Base-by-base conservation (phyloP, 2,329 filamentous ascomycete species). In the Fusarium transvaalense region DNA sequence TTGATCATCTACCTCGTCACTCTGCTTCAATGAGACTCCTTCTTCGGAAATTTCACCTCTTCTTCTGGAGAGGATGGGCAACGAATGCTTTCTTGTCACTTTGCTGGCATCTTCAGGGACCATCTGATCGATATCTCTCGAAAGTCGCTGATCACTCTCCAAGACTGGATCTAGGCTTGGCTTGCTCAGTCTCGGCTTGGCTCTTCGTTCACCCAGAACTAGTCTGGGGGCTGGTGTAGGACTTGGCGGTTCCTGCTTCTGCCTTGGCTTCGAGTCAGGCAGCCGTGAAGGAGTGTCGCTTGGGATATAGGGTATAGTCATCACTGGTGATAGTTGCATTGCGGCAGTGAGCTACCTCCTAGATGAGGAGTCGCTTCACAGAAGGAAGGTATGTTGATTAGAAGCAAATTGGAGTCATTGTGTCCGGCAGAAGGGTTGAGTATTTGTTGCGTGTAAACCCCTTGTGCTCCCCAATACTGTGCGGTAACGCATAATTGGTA, bases 41-140 rank as follows among this genome's bases (percentile, higher is more conserved):
- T 80, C 80, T 50, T 86, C 83, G 57, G 84, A 85, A 54, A 82
- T 84, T 31, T 71, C 56, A 48, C 71, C 72, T n/a, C 66, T 64
- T 39, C 69, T 65, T 34, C 61, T 68, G 5, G 65, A 34, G 23
- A 75, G 56, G 32, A 66, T 65, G 17, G 71, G 64, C n/a, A 60
- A 54, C 12, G 73, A 69, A 12, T 61, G 59, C 39, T 66, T 72
- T 60, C 56, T 71, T 23, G 47, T 57, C 29, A 64, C 53, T 31
- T 56, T 60, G 21, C 50, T 51, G 21, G 55, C 56, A 25, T 72
- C 71, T 19, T 47, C 61, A 3, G 71, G 56, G 3, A 53, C 55
- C 4, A 60, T 58, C 9, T 61, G 64, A 10, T 61, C 66, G 5
- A 61, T 34, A 34, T 71, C 72, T 50, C 59, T 57, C 41, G 66